Evolutionary conservation across 176 grass and related monocot genomes (phyloP), one percentile per base, ranked within the genome.

Genomic region (Rhynchospora tenuis): DNA sequence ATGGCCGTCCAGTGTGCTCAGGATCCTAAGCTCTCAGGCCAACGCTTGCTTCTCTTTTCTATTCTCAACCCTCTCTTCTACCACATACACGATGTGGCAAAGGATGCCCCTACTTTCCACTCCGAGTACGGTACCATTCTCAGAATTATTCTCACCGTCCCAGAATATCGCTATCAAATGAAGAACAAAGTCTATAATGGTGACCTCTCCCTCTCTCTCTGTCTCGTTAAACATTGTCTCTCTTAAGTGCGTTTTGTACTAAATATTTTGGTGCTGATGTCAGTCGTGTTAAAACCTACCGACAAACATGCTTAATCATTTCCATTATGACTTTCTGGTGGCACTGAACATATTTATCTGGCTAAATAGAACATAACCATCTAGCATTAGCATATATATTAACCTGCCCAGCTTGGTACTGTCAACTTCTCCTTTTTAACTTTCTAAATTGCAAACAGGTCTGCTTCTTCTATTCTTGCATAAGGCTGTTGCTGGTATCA

Each of bases 31-130:
- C 86, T 90, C 26, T 97, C 88, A 78, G 91, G 91, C 93, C 14
- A 80, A 81, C 38, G 16, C 0, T 69, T 92, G 81, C 86, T 89
- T 85, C 71, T 90, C 79, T 44, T 89, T 86, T 87, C 90, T 52
- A 73, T 94, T 68, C 90, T 56, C 48, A 94, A 85, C 82, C 73
- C 91, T 86, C 86, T 98, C 63, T 98, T 98, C 80, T 86, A 28
- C 88, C 92, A 98, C 85, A 87, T 93, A 45, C 86, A 81, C 87
- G 89, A 98, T 70, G 90, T 91, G 7, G 43, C 92, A 85, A 98
- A 89, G 83, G 90, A 93, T 68, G 87, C 84, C 83, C 47, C 90
- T 84, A 85, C 19, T 80, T 91, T 94, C 82, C 90, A 91, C 70
- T 84, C 78, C 42, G 95, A 98, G 33, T 94, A 94, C 82, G 82